phyloP scores from a whole-genome alignment of 441 rosid species.

The Sinapis alba region DNA sequence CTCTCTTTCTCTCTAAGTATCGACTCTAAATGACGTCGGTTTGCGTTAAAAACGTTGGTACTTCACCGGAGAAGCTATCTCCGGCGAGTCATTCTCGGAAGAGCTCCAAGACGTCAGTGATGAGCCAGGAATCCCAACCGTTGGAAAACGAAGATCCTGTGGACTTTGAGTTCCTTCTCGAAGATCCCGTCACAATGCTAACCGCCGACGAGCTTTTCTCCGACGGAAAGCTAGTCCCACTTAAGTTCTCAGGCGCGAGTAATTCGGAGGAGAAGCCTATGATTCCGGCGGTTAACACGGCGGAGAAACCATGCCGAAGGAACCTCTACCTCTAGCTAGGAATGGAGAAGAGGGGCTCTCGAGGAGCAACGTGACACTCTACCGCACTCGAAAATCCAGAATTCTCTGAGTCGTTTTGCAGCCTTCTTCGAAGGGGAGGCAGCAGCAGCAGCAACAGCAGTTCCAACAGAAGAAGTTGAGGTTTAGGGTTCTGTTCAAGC shows the following conservation, averaged over 20 bases:
- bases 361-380: too few species aligned
- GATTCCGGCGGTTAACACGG: slow-evolving; percentile 34
- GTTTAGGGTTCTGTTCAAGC: too few species aligned
- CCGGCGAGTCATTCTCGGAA: slow-evolving; percentile 42
- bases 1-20: slow-evolving; percentile 16
- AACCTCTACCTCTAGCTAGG: too few species aligned
- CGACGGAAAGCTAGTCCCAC: slow-evolving; percentile 82
- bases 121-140: slow-evolving; percentile 38
- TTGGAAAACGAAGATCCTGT: slow-evolving; percentile 36
- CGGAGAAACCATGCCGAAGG: slow-evolving; percentile 40
- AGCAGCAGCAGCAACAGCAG: too few species aligned
- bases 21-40: slow-evolving; percentile 55
- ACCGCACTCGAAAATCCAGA: too few species aligned
- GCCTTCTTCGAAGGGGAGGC: too few species aligned
- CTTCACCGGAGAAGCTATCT: slow-evolving; percentile 20
- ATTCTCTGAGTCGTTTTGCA: too few species aligned
- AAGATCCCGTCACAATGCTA: slow-evolving; percentile 70
- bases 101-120: slow-evolving; percentile 48
- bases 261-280: slow-evolving; percentile 23
- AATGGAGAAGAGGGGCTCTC: too few species aligned
- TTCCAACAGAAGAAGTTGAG: too few species aligned
- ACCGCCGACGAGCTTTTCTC: slow-evolving; percentile 92
- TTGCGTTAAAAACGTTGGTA: slow-evolving; percentile 57
- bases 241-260: slow-evolving; percentile 46
- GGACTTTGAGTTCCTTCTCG: slow-evolving; percentile 81